These are phyloP conservation scores for Penicillium ochrochloron DNA, from an alignment of 495 filamentous ascomycete species.

Conservation along the genomic window DNA sequence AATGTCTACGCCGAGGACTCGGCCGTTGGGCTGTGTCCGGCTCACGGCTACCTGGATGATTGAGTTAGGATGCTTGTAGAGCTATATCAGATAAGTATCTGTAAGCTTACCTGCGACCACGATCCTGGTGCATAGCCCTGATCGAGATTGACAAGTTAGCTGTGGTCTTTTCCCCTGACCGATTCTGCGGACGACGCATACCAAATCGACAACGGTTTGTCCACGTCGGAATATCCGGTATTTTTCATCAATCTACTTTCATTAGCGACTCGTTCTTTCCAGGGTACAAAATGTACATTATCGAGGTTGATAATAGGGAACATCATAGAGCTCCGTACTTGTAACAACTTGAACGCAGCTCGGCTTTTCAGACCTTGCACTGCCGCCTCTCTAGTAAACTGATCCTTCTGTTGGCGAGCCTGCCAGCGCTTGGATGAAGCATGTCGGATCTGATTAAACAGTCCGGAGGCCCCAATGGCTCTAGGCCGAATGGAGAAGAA, in stretches of 20 bases:
- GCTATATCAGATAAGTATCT: neutral
- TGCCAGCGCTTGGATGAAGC: conserved; percentile 85
- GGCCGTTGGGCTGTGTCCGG: conserved; percentile 72
- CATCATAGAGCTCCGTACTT: conserved; percentile 50
- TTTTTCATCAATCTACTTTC: conserved; percentile 72
- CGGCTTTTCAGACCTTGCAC: conserved; percentile 81
- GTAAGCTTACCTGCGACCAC: conserved; percentile 78
- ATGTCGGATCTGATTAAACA: conserved; percentile 29
- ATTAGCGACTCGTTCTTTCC: neutral
- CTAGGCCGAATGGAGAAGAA: conserved; percentile 10
- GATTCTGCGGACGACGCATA: conserved; percentile 37
- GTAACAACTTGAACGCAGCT: conserved; percentile 89
- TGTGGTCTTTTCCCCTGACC: neutral
- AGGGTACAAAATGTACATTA: neutral
- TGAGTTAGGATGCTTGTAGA: neutral
- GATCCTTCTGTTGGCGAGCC: conserved; percentile 72
- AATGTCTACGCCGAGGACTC: conserved; percentile 88
- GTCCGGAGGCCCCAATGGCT: neutral
- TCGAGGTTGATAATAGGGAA: neutral
- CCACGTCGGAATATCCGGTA: conserved; percentile 76
- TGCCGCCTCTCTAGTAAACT: conserved; percentile 69
- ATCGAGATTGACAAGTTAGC: conserved; percentile 22
- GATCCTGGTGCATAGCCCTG: conserved; percentile 92
- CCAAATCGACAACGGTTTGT: conserved; percentile 88
- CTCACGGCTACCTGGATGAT: conserved; percentile 74